A percentile compares a stretch with the other conserved stretches of the same genome.
phyloP scores from a whole-genome alignment of 2,329 filamentous ascomycete genomes.

The Magnaporthiopsis poae region DNA sequence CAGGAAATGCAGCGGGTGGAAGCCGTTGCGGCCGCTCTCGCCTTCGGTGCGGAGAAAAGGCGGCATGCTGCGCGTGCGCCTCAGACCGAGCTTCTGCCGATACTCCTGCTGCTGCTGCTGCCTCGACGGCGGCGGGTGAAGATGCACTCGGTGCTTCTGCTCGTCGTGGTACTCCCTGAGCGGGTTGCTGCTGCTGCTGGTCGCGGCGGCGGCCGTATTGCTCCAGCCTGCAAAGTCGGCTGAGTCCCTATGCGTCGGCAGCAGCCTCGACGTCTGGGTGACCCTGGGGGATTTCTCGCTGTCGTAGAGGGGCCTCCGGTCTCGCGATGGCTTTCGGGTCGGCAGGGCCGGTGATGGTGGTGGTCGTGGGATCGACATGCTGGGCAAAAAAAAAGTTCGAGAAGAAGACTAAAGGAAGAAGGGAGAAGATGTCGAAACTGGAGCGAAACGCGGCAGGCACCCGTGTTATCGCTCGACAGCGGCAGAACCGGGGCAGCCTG shows the following conservation, averaged over 20 bases:
- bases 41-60: constrained; percentile 32
- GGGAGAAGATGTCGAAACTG: not conserved
- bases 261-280: constrained; percentile 1
- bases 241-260: constrained; percentile 9
- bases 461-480: not conserved
- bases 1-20: constrained; percentile 56
- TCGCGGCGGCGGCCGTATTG: not conserved
- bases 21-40: constrained; percentile 57
- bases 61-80: constrained; percentile 8
- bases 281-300: constrained; percentile 7
- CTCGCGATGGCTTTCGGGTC: not conserved
- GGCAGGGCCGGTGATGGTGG: not conserved
- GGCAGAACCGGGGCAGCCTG: not conserved
- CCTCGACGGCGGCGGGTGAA: not conserved
- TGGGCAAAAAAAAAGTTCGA: too few relatives aligned
- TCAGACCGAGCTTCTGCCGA: constrained; percentile 3
- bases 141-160: constrained; percentile 3
- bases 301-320: not conserved
- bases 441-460: not conserved
- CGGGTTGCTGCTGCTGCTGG: not conserved
- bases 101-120: not conserved
- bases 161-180: constrained; percentile 1
- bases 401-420: not conserved
- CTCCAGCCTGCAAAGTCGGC: not conserved
- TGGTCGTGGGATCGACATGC: not conserved